These are phyloP conservation scores for Colletotrichum sansevieriae DNA, from an alignment of 2,329 filamentous ascomycete species.

Conservation along the genomic window DNA sequence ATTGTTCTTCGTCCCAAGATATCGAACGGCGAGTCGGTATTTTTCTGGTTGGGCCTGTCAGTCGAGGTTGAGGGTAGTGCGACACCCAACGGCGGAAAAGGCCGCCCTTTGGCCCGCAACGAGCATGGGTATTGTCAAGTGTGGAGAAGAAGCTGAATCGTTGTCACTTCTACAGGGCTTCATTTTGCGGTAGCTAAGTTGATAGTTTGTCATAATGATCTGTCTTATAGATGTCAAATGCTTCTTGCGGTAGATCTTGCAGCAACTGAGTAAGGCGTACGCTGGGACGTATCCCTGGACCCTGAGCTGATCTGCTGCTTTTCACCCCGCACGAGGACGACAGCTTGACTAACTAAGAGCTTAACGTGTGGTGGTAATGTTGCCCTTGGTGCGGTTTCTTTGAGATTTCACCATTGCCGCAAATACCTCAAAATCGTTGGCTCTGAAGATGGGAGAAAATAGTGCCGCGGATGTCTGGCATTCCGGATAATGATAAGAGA, in stretches of 20 bases:
- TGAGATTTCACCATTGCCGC: not conserved
- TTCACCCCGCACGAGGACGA: slow-evolving; percentile 6
- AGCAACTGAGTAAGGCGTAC: not conserved
- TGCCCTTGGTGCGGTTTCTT: not conserved
- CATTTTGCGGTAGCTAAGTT: not conserved
- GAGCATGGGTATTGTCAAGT: no score
- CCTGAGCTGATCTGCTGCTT: not conserved
- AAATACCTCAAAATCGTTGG: not conserved
- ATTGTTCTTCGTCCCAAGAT: not conserved
- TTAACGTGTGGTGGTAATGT: not conserved
- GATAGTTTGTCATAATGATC: not conserved
- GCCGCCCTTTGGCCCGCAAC: not conserved
- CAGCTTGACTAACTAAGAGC: not conserved
- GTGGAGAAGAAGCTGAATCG: slow-evolving; percentile 5
- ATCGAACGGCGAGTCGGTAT: not conserved
- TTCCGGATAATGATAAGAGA: slow-evolving; percentile 22
- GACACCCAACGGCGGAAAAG: not conserved
- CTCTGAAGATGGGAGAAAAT: slow-evolving; percentile 2
- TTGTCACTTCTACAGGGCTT: not conserved
- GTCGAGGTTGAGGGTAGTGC: not conserved
- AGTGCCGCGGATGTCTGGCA: slow-evolving; percentile 2
- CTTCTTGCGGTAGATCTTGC: not conserved
- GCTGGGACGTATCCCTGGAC: not conserved
- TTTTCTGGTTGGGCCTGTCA: not conserved
- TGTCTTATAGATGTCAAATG: slow-evolving; percentile 1